A percentile compares a stretch with the other conserved stretches of the same genome.
Evolutionary conservation across 306 rosid genomes (phyloP).

Genomic region (Amphicarpaea edgeworthii): DNA sequence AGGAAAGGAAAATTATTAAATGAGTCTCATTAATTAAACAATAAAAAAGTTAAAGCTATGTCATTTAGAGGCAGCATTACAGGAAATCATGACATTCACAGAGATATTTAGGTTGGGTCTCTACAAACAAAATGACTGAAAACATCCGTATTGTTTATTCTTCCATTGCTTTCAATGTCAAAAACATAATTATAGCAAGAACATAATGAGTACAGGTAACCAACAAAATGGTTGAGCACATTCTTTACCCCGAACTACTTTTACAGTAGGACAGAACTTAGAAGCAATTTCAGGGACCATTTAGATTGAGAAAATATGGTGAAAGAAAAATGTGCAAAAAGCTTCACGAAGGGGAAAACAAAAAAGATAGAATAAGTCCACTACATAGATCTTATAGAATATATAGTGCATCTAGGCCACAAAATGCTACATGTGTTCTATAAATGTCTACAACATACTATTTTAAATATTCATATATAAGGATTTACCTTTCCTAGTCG

Average conservation of each 20-base stretch:
- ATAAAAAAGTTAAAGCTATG: background rate
- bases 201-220: background rate
- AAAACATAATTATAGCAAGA: constrained; percentile 2
- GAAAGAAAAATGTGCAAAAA: constrained; percentile 11
- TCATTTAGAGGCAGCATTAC: constrained; percentile 27
- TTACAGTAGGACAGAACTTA: background rate
- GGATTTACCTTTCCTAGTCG: constrained; percentile 66
- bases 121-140: constrained; percentile 6
- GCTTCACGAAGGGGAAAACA: background rate
- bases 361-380: background rate
- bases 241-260: background rate
- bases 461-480: constrained; percentile 19
- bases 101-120: too few species aligned
- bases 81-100: constrained; percentile 34
- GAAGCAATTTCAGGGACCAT: background rate
- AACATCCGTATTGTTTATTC: background rate
- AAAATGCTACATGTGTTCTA: background rate
- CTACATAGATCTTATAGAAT: background rate
- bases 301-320: background rate
- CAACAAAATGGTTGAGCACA: background rate
- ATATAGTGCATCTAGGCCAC: background rate
- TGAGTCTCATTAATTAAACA: background rate
- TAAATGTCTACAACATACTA: background rate
- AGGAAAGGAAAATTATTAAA: constrained; percentile 4
- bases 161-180: constrained; percentile 11